Base-by-base conservation (phyloP, 352 stramenopile species). In the Pythium diclinum region DNA sequence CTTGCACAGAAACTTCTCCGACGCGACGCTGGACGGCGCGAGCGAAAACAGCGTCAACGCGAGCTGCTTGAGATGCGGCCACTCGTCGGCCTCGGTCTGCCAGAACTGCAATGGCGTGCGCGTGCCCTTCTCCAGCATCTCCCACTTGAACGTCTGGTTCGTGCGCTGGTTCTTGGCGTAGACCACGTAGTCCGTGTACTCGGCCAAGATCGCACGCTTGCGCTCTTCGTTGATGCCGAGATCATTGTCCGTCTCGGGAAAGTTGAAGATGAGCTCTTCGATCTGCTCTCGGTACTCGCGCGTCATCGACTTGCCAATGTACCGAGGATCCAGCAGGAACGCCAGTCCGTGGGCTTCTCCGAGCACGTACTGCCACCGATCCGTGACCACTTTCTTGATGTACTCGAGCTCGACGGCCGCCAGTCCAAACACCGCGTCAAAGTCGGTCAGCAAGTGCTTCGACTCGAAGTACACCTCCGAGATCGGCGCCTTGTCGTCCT, bases 401-500 rank as follows among this genome's bases (percentile, higher is more conserved):
- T 94, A 92, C 68, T 89, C 83, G 2, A 90, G 67, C 34, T 94
- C 85, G 21, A 83, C 72, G 13, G 78, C 78, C 3, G 79, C 78
- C 3, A 94, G 68, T 6, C 81, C 79, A 67, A 91, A 92, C 6
- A 89, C 79, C 0, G 78, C 73, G 59, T 94, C 83, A 61, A 94
- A 91, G 61, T 91, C 85, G 0, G 79, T 89, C 30, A 89, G 60
- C 59, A 94, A 68, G 53, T 90, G 81, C 63, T 90, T 89, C 2
- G 79, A 88, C 65, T 92, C 83, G 36, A 89, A 91, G 69, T 92
- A 94, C 3, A 94, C 83, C 57, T 94, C 85, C 3, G 83, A 92
- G 53, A 94, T 91, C 1, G 83, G 74, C 19, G 78, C 77, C 40
- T 84, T 85, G 61, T 92, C 83, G 57, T 94, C 85, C 55, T 92